Conservation (phyloP, 768 basidiomycete species). For the Rhodotorula toruloides region DNA sequence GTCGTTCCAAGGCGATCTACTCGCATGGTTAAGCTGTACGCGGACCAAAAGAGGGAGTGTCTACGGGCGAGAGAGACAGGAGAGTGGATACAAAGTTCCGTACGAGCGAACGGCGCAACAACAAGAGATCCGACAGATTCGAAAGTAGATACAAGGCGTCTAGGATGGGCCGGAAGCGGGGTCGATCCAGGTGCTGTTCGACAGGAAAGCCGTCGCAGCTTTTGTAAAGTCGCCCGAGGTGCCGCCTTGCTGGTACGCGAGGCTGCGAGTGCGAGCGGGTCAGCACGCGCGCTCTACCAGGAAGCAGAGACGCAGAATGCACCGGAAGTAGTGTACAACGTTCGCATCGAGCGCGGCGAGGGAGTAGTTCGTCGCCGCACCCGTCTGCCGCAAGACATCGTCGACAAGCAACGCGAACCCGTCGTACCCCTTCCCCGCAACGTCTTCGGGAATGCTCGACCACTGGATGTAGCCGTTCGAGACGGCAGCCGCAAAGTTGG, state of each 20-base stretch:
- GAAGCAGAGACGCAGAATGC: slow-evolving; percentile 48
- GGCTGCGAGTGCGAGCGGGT: slow-evolving; percentile 5
- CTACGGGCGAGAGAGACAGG: too few relatives aligned
- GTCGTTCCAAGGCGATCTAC: too few relatives aligned
- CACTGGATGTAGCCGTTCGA: slow-evolving; percentile 52
- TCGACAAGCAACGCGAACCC: slow-evolving; percentile 71
- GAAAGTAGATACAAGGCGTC: neutral
- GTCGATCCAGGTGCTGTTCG: slow-evolving; percentile 76
- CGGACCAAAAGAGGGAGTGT: too few relatives aligned
- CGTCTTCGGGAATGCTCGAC: slow-evolving; percentile 49
- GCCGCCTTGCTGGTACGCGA: slow-evolving; percentile 44
- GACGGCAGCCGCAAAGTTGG: slow-evolving; percentile 54
- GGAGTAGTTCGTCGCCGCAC: slow-evolving; percentile 64
- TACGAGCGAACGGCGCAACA: too few relatives aligned
- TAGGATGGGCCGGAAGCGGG: slow-evolving; percentile 55
- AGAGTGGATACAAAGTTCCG: neutral
- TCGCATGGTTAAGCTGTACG: too few relatives aligned
- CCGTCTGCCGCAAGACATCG: slow-evolving; percentile 75
- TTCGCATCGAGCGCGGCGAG: slow-evolving; percentile 59
- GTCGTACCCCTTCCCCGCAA: slow-evolving; percentile 53
- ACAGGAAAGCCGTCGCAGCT: slow-evolving; percentile 62
- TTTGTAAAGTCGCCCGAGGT: slow-evolving; percentile 68
- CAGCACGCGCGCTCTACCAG: too few relatives aligned
- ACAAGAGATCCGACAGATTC: neutral
- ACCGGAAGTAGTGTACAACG: slow-evolving; percentile 65